Percentiles rank a stretch among this genome's conserved stretches.
Evolutionary conservation across 75 land plant genomes (phyloP).

Genomic region (Isoetes taiwanensis): DNA sequence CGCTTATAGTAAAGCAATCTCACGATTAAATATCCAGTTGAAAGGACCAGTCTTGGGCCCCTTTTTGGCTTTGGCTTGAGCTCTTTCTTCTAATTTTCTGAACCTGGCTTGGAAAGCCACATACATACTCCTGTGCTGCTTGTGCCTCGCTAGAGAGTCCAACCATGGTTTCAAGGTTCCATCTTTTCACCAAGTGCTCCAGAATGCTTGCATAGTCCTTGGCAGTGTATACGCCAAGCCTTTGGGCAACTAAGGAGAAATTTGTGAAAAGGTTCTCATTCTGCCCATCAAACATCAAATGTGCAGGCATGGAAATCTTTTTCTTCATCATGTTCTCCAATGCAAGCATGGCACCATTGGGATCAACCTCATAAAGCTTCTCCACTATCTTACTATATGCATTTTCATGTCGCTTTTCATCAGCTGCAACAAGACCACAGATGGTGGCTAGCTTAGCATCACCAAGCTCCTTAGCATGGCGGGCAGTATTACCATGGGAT

Average conservation of each 20-base stretch:
- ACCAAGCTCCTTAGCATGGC: not conserved
- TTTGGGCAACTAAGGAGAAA: constrained; percentile 47
- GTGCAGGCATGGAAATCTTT: constrained; percentile 51
- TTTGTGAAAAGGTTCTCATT: constrained; percentile 42
- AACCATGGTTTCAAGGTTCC: constrained; percentile 33
- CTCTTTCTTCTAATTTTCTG: constrained; percentile 40
- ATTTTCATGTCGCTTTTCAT: constrained; percentile 39
- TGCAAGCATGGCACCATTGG: constrained; percentile 26
- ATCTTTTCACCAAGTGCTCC: constrained; percentile 40
- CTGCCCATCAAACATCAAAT: constrained; percentile 49
- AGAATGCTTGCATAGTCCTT: constrained; percentile 44
- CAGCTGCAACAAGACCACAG: not conserved
- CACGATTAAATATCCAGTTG: constrained; percentile 44
- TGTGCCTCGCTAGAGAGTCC: constrained; percentile 35
- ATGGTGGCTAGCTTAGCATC: constrained; percentile 3
- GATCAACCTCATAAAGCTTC: constrained; percentile 44
- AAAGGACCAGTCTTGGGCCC: constrained; percentile 19
- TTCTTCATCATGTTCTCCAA: constrained; percentile 48
- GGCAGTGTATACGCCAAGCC: constrained; percentile 49
- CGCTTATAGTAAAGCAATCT: constrained; percentile 18
- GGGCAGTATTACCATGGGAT: constrained; percentile 3
- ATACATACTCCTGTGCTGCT: constrained; percentile 45
- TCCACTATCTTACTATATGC: constrained; percentile 37
- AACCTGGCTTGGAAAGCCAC: constrained; percentile 33
- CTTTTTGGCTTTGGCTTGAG: constrained; percentile 27